phyloP scores from a whole-genome alignment of 164 flowering plant genomes.

The Dillenia turbinata region DNA sequence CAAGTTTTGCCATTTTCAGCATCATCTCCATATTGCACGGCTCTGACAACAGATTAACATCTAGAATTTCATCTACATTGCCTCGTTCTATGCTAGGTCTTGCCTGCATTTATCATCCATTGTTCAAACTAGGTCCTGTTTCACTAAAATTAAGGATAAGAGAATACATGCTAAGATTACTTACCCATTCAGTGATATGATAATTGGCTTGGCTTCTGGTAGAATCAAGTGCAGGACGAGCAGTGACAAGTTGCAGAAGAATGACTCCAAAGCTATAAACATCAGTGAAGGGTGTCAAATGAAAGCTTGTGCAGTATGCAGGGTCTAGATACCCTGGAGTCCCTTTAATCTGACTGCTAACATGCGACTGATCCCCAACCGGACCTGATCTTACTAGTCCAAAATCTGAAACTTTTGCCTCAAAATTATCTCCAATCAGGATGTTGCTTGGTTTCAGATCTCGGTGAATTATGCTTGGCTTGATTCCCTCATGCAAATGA shows the following conservation, averaged over 20 bases:
- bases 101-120: constrained; percentile 33
- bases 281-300: constrained; percentile 55
- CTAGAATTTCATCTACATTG: constrained; percentile 48
- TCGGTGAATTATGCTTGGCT: constrained; percentile 68
- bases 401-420: constrained; percentile 71
- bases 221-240: constrained; percentile 51
- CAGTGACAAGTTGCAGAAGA: constrained; percentile 65
- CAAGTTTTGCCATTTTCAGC: constrained; percentile 64
- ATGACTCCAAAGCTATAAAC: constrained; percentile 78
- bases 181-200: constrained; percentile 66
- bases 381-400: constrained; percentile 70
- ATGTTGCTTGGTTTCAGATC: constrained; percentile 79
- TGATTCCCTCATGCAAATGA: constrained; percentile 55
- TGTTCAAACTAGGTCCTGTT: background rate
- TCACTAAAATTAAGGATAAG: background rate
- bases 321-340: constrained; percentile 79
- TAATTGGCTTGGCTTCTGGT: constrained; percentile 12
- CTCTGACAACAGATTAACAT: constrained; percentile 48
- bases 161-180: background rate
- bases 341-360: constrained; percentile 69
- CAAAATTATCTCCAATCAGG: constrained; percentile 46
- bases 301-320: constrained; percentile 60
- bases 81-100: constrained; percentile 51
- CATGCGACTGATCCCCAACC: constrained; percentile 58
- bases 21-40: constrained; percentile 61